Evolutionary conservation across 352 stramenopile genomes (phyloP).

Genomic region (Phytophthora citricola): DNA sequence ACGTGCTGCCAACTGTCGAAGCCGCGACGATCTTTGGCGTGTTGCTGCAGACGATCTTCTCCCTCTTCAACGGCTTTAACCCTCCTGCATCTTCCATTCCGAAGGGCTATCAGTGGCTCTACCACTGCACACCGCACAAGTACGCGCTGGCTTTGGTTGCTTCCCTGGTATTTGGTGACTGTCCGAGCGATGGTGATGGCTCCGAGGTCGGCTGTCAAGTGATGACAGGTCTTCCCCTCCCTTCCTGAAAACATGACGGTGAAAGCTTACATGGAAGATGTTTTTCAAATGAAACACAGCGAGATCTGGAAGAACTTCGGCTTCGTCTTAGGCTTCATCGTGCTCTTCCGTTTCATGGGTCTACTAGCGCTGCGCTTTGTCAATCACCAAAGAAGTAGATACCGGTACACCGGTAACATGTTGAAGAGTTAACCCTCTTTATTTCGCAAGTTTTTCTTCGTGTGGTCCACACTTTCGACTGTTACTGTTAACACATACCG

Average conservation of each 20-base stretch:
- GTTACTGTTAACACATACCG: too few relatives aligned
- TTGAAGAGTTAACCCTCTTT: too few relatives aligned
- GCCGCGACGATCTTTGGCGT: slow-evolving; percentile 52
- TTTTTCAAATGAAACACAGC: slow-evolving; percentile 48
- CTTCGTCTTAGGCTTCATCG: slow-evolving; percentile 36
- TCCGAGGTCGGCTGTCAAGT: slow-evolving; percentile 37
- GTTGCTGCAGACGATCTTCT: slow-evolving; percentile 18
- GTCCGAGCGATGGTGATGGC: slow-evolving; percentile 27
- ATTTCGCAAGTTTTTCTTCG: too few relatives aligned
- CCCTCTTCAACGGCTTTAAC: slow-evolving; percentile 23
- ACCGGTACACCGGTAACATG: too few relatives aligned
- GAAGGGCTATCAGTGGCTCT: slow-evolving; percentile 17
- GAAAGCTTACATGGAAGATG: slow-evolving; percentile 37
- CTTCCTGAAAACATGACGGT: slow-evolving; percentile 35
- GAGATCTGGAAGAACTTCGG: slow-evolving; percentile 35
- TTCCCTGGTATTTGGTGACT: slow-evolving; percentile 24
- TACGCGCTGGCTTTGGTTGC: slow-evolving; percentile 14
- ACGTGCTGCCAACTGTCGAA: slow-evolving; percentile 37
- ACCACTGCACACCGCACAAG: slow-evolving; percentile 26
- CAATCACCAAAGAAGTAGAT: slow-evolving; percentile 44
- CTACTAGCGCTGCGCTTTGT: slow-evolving; percentile 27
- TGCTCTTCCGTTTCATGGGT: slow-evolving; percentile 29
- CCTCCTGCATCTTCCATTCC: slow-evolving; percentile 15
- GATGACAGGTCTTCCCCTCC: slow-evolving; percentile 34
- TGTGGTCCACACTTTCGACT: too few relatives aligned